Base-by-base conservation (phyloP, 495 filamentous ascomycete genomes). In the Lasiosphaeriaceae sp. region DNA sequence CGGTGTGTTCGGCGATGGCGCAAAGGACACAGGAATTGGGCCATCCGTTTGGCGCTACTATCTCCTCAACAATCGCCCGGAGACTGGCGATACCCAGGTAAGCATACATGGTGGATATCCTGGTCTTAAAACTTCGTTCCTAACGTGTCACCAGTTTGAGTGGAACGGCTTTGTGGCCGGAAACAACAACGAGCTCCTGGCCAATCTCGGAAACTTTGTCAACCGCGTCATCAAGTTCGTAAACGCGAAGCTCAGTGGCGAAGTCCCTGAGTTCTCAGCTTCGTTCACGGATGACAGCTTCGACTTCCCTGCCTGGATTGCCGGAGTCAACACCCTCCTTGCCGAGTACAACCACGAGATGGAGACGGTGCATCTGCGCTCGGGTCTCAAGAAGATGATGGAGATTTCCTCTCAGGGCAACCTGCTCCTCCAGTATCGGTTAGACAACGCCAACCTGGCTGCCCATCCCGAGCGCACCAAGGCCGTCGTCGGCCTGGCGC, bases 21-120 rank as follows among this genome's bases (percentile, higher is more conserved):
- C 90, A 17, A 87, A 87, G 70, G 86, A 96, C 43, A 97, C 92
- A 5, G 91, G 91, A n/a, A 78, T 98, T 29, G 78, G 86, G 8
- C 74, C 90, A 4, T 89, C 92, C 52, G 90, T 97, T 24, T 97
- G 92, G 91, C 81, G 93, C 39, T 97, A 96, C 72, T 97, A 92
- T 77, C 82, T 97, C 45, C 78, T 97, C 19, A 86, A 89, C 56
- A 88, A 89, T 68, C 86, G 93, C 43, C 93, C 93, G 0, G 93
- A 97, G 69, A 90, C 88, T 22, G 85, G 89, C 14, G 93, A 97
- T 66, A 86, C 89, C 0, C 88, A 96, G 68, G 69, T 71, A 63
- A 62, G 66, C 56, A 50, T 6, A 14, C 26, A 20, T 20, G 12
- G 5, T 2, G 16, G 31, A 37, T 37, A 3, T 34, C 17, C 5